Base-by-base conservation (phyloP, 192 early-diverging fungal genomes). In the Glomus cerebriforme region DNA sequence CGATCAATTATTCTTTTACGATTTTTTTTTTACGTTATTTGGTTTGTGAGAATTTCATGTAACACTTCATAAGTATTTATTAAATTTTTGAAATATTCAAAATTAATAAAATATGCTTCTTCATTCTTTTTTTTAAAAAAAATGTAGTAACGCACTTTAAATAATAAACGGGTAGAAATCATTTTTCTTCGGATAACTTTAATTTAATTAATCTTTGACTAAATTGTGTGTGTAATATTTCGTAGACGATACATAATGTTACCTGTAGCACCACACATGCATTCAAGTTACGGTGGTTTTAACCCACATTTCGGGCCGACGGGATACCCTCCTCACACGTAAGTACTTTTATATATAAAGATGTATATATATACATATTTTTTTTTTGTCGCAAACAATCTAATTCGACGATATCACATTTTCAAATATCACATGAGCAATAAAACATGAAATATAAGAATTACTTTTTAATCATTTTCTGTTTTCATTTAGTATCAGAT, bases 251-350 rank as follows among this genome's bases (percentile, higher is more conserved):
- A 59, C 72, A 49, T 73, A 31, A 73, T 73, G 45, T 59, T 73
- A 35, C 72, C 72, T 1, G 47, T 73, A 35, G 54, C 72, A 19
- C 19, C 71, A 58, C 71, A 73, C 22, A 73, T 73, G 49, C 72
- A 73, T 73, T 73, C 72, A 49, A 73, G 31, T 54, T 73, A 54
- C 49, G 47, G 47, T 29, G 32, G 47, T 34, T 59, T 73, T 24
- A 35, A 72, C 54, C 54, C 39, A 72, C 69, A 73, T 59, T 73
- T 73, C 26, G 72, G 72, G 3, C 24, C 66, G 1, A 29, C 72
- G 1, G 72, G 47, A 19, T 73, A 73, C 22, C 72, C 45, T 29
- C 47, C 45, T 7, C 72, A 73, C 27, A 19, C 72, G 72, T 73
- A 73, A 73, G 72, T 59, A 22, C 24, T 32, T 26, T n/a, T 73